Conservation (phyloP, 208 protist species). For the Leptomonas seymouri region DNA sequence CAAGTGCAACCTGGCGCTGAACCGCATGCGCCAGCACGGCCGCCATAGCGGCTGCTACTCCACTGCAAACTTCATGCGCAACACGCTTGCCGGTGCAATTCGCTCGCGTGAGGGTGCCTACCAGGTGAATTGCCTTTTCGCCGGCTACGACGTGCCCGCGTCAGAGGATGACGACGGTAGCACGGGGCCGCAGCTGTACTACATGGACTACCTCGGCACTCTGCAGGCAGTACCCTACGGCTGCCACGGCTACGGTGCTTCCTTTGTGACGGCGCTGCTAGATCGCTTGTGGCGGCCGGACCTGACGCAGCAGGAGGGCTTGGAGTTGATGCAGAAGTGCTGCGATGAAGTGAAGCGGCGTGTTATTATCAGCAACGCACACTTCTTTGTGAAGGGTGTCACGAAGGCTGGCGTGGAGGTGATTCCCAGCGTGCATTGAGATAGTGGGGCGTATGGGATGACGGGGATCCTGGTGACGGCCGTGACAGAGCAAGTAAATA, state of each 20-base stretch:
- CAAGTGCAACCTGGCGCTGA: constrained; percentile 90
- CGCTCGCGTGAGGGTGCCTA: constrained; percentile 88
- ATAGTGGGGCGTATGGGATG: not conserved
- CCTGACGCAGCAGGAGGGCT: constrained; percentile 89
- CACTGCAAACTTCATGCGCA: constrained; percentile 89
- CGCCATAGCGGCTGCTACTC: constrained; percentile 75
- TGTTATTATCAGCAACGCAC: constrained; percentile 86
- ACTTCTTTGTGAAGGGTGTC: constrained; percentile 94
- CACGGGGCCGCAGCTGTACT: constrained; percentile 88
- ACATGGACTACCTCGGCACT: constrained; percentile 95
- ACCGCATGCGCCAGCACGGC: constrained; percentile 86
- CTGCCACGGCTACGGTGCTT: constrained; percentile 94
- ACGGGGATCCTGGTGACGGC: not conserved
- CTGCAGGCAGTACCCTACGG: constrained; percentile 91
- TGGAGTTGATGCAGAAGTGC: constrained; percentile 94
- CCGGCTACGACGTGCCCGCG: constrained; percentile 86
- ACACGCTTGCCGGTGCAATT: constrained; percentile 81
- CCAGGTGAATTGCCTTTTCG: constrained; percentile 91
- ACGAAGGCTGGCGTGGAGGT: constrained; percentile 85
- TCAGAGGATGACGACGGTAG: constrained; percentile 69
- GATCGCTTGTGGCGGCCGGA: constrained; percentile 92
- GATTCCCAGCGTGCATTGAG: constrained; percentile 63
- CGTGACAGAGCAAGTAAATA: too few relatives aligned
- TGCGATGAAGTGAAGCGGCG: constrained; percentile 92
- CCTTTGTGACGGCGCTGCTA: constrained; percentile 91